Evolutionary conservation across 306 rosid species (phyloP).

Genomic region (Abrus pulchellus): DNA sequence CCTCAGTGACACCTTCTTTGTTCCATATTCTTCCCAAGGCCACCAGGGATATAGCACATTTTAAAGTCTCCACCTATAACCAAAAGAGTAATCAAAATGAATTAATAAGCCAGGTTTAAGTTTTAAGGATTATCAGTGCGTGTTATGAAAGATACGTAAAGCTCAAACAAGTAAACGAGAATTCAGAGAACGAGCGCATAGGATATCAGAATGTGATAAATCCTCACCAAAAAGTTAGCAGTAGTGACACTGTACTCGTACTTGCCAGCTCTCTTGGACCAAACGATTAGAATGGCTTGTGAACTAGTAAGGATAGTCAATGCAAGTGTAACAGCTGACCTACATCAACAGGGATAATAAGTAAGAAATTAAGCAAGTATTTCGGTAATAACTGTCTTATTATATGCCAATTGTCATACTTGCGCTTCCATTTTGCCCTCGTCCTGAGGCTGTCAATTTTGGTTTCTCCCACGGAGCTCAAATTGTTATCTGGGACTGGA

Average conservation of each 20-base stretch:
- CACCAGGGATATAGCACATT: conserved; percentile 84
- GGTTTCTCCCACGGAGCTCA: conserved; percentile 44
- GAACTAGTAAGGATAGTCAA: conserved; percentile 93
- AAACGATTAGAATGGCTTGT: conserved; percentile 93
- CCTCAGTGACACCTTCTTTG: conserved; percentile 84
- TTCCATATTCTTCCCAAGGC: conserved; percentile 78
- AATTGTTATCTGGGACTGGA: conserved; percentile 43
- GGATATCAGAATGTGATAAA: conserved; percentile 16
- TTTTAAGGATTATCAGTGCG: background rate
- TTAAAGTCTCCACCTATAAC: conserved; percentile 84
- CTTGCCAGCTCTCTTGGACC: conserved; percentile 97
- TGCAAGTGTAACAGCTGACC: conserved; percentile 84
- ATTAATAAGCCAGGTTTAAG: background rate
- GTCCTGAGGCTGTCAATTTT: conserved; percentile 42
- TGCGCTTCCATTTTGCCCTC: conserved; percentile 55
- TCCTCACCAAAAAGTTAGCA: conserved; percentile 85
- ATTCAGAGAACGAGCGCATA: background rate
- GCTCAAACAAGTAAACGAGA: conserved; percentile 34
- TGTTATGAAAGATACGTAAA: conserved; percentile 30
- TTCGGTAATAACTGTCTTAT: background rate
- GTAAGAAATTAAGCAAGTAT: conserved; percentile 23
- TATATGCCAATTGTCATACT: conserved; percentile 36
- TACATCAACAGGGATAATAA: conserved; percentile 42
- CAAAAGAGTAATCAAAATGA: conserved; percentile 44
- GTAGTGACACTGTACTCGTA: conserved; percentile 98